Conservation (phyloP, 2,329 filamentous ascomycete genomes). For the Ascochyta lentis region DNA sequence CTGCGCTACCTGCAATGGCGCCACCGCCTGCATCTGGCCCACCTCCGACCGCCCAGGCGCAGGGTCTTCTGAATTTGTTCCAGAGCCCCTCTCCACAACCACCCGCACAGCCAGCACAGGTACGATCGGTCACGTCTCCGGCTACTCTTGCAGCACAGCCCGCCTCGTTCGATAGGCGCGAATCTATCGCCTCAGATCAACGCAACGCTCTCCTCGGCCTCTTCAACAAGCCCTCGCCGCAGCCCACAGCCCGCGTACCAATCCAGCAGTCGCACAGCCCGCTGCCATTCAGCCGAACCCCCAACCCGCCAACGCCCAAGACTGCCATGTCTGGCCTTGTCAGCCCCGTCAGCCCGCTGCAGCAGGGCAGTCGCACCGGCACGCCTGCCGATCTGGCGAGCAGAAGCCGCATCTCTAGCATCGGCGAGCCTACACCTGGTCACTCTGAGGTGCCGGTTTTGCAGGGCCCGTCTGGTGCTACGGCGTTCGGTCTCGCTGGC, state of each 20-base stretch:
- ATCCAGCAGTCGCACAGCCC: conserved; percentile 29
- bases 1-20: not conserved
- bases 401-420: conserved; percentile 45
- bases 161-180: conserved; percentile 33
- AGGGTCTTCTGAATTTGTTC: conserved; percentile 19
- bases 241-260: conserved; percentile 19
- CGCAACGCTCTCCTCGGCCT: conserved; percentile 47
- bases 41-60: conserved; percentile 9
- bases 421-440: conserved; percentile 33
- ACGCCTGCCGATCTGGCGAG: conserved; percentile 38
- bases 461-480: not conserved
- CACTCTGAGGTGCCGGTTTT: not conserved
- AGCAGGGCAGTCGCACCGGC: conserved; percentile 31
- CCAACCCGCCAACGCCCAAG: conserved; percentile 41
- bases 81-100: conserved; percentile 16
- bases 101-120: not conserved
- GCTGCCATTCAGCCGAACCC: conserved; percentile 22
- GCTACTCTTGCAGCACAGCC: conserved; percentile 8
- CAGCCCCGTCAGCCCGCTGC: conserved; percentile 48
- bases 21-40: conserved; percentile 24
- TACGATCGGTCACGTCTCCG: conserved; percentile 1
- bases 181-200: conserved; percentile 39
- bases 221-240: conserved; percentile 39
- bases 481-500: not conserved
- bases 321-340: conserved; percentile 44